These are phyloP conservation scores for Ascochyta viciae-villosae DNA, from an alignment of 2,329 filamentous ascomycete species.

Conservation along the genomic window DNA sequence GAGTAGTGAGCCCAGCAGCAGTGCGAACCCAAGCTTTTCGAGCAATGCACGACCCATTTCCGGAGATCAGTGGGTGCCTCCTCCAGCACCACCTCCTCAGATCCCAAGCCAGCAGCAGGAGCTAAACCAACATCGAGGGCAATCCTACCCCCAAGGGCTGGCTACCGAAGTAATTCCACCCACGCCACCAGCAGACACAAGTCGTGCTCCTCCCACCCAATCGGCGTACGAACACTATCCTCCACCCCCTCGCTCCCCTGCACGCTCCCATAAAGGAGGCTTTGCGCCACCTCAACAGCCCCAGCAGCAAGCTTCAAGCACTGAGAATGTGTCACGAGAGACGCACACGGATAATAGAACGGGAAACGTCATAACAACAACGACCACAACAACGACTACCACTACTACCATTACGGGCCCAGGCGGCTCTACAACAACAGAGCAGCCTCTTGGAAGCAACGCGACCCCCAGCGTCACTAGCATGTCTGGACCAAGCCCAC, in stretches of 20 bases:
- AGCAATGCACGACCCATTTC: constrained; percentile 37
- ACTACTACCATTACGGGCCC: constrained; percentile 46
- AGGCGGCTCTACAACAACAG: constrained; percentile 43
- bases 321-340: constrained; percentile 38
- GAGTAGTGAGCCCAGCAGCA: constrained; percentile 43
- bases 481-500: constrained; percentile 44
- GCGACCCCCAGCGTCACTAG: constrained; percentile 36
- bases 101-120: not conserved
- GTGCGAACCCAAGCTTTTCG: constrained; percentile 42
- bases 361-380: constrained; percentile 45
- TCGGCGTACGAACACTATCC: constrained; percentile 9
- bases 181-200: constrained; percentile 24
- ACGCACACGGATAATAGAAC: constrained; percentile 42
- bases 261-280: not conserved
- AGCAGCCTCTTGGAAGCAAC: constrained; percentile 32
- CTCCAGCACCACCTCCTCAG: constrained; percentile 19
- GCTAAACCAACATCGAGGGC: not conserved
- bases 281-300: constrained; percentile 6
- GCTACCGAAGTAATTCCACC: constrained; percentile 29
- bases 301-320: constrained; percentile 17
- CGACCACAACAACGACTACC: constrained; percentile 47
- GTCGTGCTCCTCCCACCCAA: constrained; percentile 5
- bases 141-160: constrained; percentile 9
- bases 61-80: constrained; percentile 34
- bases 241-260: constrained; percentile 5